Evolutionary conservation across 306 rosid genomes (phyloP), one percentile per base, ranked within the genome.

Genomic region (Urtica urens): DNA sequence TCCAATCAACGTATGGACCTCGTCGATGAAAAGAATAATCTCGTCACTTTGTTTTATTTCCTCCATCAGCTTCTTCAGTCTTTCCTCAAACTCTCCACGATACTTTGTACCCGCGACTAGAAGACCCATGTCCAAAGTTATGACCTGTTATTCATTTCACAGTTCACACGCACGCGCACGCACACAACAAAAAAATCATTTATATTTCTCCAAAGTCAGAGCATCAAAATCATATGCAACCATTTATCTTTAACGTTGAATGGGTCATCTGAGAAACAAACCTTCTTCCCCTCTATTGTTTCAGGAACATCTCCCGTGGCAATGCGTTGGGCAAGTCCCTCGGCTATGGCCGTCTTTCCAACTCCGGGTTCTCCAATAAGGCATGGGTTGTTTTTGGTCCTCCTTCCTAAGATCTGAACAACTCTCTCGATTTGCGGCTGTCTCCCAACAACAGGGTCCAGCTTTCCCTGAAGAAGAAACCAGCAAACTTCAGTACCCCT

Each of bases 51-150:
- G 96, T 55, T 84, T 84, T 46, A 88, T 78, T 79, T 88, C 97
- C 71, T 88, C 97, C 95, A 88, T 88, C 8, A 88, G 83, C 62
- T 84, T 83, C 81, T 88, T 88, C 40, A 88, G 53, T 42, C 97
- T 78, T 68, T 88, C 97, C 72, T 88, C 97, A 63, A 83, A 88
- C 73, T 87, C 96, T 63, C 96, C 96, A 80, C 96, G 96, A 56
- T 87, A 87, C 69, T 87, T 87, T 46, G 96, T 87, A 57, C 96
- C 96, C 34, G 96, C 96, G 9, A 87, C 96, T 29, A 87, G 94
- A 51, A 87, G 88, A 50, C 96, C 96, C 96, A 87, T 87, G 66
- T 87, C 96, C 58, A 87, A 74, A 57, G 96, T 87, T 52, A 87
- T 80, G 53, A 87, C 96, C 96, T 87, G n/a, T n/a, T n/a, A n/a